Base-by-base conservation (phyloP, 257 asterid genomes). In the Solanum piurae region DNA sequence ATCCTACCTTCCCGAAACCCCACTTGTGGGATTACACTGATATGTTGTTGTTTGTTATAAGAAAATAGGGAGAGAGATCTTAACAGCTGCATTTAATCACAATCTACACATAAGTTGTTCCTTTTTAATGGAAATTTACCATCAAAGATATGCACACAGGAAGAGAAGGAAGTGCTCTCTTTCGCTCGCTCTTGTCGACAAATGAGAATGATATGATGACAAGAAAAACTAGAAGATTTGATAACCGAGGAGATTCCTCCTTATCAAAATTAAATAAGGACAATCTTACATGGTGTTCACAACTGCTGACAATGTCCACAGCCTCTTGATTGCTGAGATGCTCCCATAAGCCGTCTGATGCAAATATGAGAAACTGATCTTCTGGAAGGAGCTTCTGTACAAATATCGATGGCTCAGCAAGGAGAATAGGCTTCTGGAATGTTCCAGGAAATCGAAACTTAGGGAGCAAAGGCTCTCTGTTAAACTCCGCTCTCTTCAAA, bases 271-370 rank as follows among this genome's bases (percentile, higher is more conserved):
- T n/a, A 83, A 40, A 29, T 23, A 44, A 87, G 37, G 77, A 86
- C 80, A 83, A 88, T 58, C 93, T 12, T 94, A 95, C 98, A 84
- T 90, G 89, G 74, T 90, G 94, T 12, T 94, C 90, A 82, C 92
- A 92, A 86, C 77, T 87, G 90, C 91, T 91, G 85, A 95, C 97
- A 73, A 94, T 86, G 88, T 94, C 89, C 34, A 93, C 98, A 23
- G 98, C 98, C 88, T 94, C 93, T 89, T 95, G 94, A 82, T 94
- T 95, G 92, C 92, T 92, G n/a, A 95, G 96, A 89, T 95, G 98
- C 87, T 95, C 98, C 98, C 98, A 95, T 31, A 95, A 89, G 52
- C 98, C 98, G 76, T 95, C 98, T 20, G 98, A 94, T 12, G 98
- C 98, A 86, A 94, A 93, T 90, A 95, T 94, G 87, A 95, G 94